These are phyloP conservation scores for Chlamydomonas incerta DNA, from an alignment of 139 green algal species.

Conservation along the genomic window DNA sequence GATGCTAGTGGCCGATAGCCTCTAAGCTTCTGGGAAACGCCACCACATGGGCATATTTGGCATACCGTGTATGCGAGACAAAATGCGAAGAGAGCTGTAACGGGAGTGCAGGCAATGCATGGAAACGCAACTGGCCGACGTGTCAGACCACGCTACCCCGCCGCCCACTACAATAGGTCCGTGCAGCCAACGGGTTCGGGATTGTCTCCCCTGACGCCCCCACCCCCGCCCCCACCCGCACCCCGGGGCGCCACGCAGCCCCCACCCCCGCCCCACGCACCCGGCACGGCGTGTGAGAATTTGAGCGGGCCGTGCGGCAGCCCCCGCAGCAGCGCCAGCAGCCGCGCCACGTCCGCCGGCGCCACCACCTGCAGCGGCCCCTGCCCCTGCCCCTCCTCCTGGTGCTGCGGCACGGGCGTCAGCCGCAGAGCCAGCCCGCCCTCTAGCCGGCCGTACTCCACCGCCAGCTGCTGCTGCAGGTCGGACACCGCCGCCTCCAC, in stretches of 20 bases:
- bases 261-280: slow-evolving; percentile 28
- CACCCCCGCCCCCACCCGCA: neutral
- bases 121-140: too few relatives aligned
- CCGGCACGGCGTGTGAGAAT: slow-evolving; percentile 67
- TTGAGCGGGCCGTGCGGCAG: slow-evolving; percentile 80
- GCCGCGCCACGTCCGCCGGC: slow-evolving; percentile 4
- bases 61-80: too few relatives aligned
- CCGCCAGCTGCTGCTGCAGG: slow-evolving; percentile 28
- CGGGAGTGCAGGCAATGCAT: too few relatives aligned
- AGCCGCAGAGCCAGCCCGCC: slow-evolving; percentile 43
- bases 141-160: too few relatives aligned
- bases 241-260: neutral
- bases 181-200: too few relatives aligned
- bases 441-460: slow-evolving; percentile 73
- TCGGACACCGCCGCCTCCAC: slow-evolving; percentile 28
- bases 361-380: slow-evolving; percentile 28
- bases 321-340: slow-evolving; percentile 67
- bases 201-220: too few relatives aligned
- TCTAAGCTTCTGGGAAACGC: too few relatives aligned
- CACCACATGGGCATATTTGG: too few relatives aligned
- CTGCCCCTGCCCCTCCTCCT: neutral
- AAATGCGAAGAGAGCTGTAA: too few relatives aligned
- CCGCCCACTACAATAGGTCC: too few relatives aligned
- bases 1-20: too few relatives aligned
- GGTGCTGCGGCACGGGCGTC: neutral